These are phyloP conservation scores for Nemania sp. DNA, from an alignment of 2,329 filamentous ascomycete species.

Conservation along the genomic window DNA sequence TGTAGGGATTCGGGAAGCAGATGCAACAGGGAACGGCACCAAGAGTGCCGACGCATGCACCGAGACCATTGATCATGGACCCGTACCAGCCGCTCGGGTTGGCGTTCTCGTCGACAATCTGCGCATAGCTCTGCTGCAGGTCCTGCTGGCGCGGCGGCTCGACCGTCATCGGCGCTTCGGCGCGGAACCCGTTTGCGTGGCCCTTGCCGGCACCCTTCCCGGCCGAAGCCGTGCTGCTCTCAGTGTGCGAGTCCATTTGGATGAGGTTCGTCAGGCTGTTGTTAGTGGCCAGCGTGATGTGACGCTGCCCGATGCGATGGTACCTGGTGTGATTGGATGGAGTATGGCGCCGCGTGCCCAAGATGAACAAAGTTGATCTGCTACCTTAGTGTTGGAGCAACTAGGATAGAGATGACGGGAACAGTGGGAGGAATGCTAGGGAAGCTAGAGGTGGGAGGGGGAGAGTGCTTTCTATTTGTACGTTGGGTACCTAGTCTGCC, in stretches of 20 bases:
- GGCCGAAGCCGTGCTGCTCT: conserved; percentile 17
- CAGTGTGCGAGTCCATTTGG: conserved; percentile 26
- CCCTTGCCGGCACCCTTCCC: conserved; percentile 19
- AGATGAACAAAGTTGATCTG: no score
- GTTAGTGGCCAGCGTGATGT: conserved; percentile 13
- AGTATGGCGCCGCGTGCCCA: no score
- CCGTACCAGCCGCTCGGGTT: conserved; percentile 87
- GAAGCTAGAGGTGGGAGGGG: background rate
- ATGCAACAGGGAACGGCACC: conserved; percentile 92
- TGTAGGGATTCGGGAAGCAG: conserved; percentile 93
- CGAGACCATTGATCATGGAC: conserved; percentile 75
- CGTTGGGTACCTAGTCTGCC: no score
- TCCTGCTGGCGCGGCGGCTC: conserved; percentile 82
- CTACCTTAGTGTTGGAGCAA: no score
- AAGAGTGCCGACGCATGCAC: conserved; percentile 71
- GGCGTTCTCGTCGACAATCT: conserved; percentile 64
- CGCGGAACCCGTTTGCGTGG: conserved; percentile 46
- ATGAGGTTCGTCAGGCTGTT: conserved; percentile 18
- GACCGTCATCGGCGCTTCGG: conserved; percentile 66
- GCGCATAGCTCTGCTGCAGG: conserved; percentile 80
- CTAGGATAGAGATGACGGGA: background rate
- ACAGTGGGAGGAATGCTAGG: background rate
- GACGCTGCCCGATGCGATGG: background rate
- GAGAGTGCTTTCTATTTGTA: conserved; percentile 15
- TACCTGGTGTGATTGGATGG: background rate